Conservation (phyloP, 2,329 filamentous ascomycete species). For the Arachnomyces sp. region DNA sequence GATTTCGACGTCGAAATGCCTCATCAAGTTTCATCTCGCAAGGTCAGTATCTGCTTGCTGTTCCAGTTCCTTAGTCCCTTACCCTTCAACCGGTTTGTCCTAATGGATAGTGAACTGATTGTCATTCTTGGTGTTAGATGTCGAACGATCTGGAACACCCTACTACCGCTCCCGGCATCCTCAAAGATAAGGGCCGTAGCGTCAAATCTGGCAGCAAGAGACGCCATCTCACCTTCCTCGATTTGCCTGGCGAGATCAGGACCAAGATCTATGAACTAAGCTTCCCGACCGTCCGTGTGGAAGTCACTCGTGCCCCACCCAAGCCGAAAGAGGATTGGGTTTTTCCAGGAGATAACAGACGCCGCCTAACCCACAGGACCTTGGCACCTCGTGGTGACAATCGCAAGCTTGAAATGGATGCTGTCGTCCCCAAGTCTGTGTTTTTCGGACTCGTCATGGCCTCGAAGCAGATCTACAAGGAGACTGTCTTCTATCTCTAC, state of each 20-base stretch:
- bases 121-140: no score
- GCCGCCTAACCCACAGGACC: conserved; percentile 53
- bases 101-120: no score
- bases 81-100: no score
- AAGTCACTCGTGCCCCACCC: conserved; percentile 25
- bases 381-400: conserved; percentile 19
- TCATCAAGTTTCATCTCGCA: no score
- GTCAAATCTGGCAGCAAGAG: no score
- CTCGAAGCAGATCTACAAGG: conserved; percentile 53
- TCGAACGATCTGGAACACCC: no score
- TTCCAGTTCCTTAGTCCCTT: conserved; percentile 1
- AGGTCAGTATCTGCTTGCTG: no score
- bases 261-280: conserved; percentile 60
- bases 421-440: neutral
- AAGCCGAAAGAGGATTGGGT: conserved; percentile 41
- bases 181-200: no score
- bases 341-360: conserved; percentile 61
- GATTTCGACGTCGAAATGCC: no score
- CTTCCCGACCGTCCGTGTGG: conserved; percentile 37
- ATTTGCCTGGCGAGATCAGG: conserved; percentile 62
- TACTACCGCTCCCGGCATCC: no score
- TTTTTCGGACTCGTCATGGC: conserved; percentile 52
- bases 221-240: conserved; percentile 53
- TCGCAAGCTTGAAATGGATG: neutral
- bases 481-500: conserved; percentile 61